Evolutionary conservation across 768 basidiomycete species (phyloP).

Genomic region (Hericium erinaceus): DNA sequence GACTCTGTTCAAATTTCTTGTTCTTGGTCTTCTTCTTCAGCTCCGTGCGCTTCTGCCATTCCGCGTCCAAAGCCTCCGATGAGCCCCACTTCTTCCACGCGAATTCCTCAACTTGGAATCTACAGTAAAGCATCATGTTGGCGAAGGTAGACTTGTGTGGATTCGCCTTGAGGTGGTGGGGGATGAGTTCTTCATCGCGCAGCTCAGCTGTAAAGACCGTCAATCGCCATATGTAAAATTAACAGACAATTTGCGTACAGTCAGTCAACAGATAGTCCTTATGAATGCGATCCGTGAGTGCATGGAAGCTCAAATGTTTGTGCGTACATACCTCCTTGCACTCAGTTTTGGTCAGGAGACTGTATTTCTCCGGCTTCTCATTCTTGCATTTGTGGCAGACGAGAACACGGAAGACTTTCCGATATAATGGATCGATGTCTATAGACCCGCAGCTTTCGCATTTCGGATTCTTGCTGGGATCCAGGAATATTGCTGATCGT

Average conservation of each 20-base stretch:
- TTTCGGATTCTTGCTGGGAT: slow-evolving; percentile 66
- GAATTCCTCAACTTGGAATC: slow-evolving; percentile 91
- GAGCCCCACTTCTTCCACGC: slow-evolving; percentile 99
- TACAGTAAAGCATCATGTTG: slow-evolving; percentile 98
- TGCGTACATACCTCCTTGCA: slow-evolving; percentile 71
- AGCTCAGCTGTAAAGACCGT: slow-evolving; percentile 62
- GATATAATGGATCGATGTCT: slow-evolving; percentile 78
- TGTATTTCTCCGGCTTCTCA: slow-evolving; percentile 84
- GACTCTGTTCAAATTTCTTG: slow-evolving; percentile 88
- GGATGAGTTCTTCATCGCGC: slow-evolving; percentile 83
- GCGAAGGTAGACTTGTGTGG: slow-evolving; percentile 92
- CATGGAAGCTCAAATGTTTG: neutral
- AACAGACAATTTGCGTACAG: slow-evolving; percentile 35
- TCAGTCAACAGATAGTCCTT: slow-evolving; percentile 95
- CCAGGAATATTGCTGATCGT: slow-evolving; percentile 63
- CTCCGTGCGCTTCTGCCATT: slow-evolving; percentile 67
- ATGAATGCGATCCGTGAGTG: neutral
- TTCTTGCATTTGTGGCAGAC: slow-evolving; percentile 92
- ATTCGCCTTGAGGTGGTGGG: slow-evolving; percentile 89
- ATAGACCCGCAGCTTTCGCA: slow-evolving; percentile 82
- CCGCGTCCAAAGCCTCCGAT: slow-evolving; percentile 79
- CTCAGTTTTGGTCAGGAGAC: slow-evolving; percentile 94
- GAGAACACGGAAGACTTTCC: slow-evolving; percentile 72
- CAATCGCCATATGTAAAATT: neutral
- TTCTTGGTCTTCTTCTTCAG: slow-evolving; percentile 89